Percentiles rank a stretch among this genome's conserved stretches.
Conservation (phyloP, 495 filamentous ascomycete genomes). For the Tuber calosporum region DNA sequence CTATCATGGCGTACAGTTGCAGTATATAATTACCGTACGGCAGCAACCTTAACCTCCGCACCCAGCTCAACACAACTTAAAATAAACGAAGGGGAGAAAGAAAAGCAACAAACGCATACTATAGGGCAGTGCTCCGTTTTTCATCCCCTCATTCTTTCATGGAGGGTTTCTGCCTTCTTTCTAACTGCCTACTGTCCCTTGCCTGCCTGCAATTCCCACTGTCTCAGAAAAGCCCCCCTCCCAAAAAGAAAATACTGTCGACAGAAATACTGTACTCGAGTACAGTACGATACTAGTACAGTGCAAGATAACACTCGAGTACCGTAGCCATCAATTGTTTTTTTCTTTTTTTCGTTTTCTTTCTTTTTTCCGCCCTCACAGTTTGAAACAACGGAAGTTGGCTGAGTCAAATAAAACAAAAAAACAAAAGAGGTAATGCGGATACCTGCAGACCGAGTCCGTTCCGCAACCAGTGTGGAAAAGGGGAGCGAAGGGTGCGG, state of each 20-base stretch:
- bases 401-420: background rate
- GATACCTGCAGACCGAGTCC: background rate
- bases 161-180: background rate
- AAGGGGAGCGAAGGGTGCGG: background rate
- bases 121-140: background rate
- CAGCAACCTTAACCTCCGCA: background rate
- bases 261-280: background rate
- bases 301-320: too few species aligned
- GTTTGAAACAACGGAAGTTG: background rate
- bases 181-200: background rate
- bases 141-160: background rate
- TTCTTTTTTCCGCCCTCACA: background rate
- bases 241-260: background rate
- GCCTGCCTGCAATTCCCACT: background rate
- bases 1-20: background rate
- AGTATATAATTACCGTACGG: background rate
- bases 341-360: background rate
- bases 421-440: background rate
- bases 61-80: background rate
- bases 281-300: too few species aligned
- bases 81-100: background rate
- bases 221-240: background rate
- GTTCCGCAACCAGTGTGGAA: background rate
- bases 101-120: background rate
- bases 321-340: background rate